These are phyloP conservation scores for Ochetophila trinervis DNA, from an alignment of 306 rosid genomes.

Conservation along the genomic window DNA sequence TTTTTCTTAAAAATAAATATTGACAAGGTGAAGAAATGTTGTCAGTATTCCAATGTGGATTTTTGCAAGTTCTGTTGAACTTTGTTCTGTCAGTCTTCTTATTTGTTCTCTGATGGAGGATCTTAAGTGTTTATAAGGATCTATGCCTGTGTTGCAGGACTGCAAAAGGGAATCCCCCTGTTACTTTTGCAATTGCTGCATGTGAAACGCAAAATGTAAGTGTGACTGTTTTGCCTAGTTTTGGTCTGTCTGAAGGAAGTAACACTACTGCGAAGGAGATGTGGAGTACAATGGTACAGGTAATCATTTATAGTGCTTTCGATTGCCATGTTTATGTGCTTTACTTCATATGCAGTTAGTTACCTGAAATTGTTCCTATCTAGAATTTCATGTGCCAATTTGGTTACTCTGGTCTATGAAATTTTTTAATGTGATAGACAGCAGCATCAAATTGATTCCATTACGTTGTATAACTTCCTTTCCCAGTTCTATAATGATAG, in stretches of 20 bases:
- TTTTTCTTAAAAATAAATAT: too few relatives aligned
- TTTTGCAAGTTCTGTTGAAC: neutral
- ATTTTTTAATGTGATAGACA: neutral
- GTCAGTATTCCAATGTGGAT: too few relatives aligned
- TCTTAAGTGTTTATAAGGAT: slow-evolving; percentile 27
- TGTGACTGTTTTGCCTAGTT: slow-evolving; percentile 83
- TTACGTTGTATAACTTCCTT: slow-evolving; percentile 3
- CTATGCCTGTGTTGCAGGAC: slow-evolving; percentile 60
- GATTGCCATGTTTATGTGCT: slow-evolving; percentile 5
- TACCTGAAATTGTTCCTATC: neutral
- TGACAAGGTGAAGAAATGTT: too few relatives aligned
- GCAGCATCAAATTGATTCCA: neutral
- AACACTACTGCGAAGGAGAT: slow-evolving; percentile 64
- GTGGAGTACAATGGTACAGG: slow-evolving; percentile 89
- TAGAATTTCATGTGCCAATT: neutral
- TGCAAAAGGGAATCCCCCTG: slow-evolving; percentile 91
- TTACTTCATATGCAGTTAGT: neutral
- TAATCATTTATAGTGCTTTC: slow-evolving; percentile 29
- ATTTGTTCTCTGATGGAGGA: neutral
- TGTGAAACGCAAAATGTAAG: slow-evolving; percentile 96
- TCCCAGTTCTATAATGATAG: neutral
- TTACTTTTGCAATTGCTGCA: slow-evolving; percentile 86
- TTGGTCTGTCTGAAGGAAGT: slow-evolving; percentile 86
- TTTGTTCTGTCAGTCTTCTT: neutral
- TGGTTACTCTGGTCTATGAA: neutral